Conservation (phyloP, 2,329 filamentous ascomycete genomes). For the Colletotrichum sp. region DNA sequence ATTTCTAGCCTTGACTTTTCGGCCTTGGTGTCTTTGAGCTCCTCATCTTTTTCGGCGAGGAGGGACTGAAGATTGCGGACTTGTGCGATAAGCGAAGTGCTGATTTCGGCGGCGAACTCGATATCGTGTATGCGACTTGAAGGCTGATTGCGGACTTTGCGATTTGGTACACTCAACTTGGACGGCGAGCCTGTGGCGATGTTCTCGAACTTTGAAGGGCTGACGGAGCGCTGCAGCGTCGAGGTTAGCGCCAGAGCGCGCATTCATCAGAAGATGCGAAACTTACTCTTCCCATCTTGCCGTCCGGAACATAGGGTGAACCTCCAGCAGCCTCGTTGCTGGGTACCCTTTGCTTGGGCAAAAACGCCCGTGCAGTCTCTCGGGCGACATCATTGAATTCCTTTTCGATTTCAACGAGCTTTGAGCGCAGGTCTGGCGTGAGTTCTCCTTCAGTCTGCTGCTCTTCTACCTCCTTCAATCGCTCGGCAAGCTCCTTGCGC, state of each 20-base stretch:
- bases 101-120: slow-evolving; percentile 98
- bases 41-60: slow-evolving; percentile 86
- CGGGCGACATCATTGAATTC: slow-evolving; percentile 94
- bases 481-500: slow-evolving; percentile 80
- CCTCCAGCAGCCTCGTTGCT: slow-evolving; percentile 65
- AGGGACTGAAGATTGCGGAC: slow-evolving; percentile 88
- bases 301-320: slow-evolving; percentile 60
- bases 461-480: slow-evolving; percentile 83
- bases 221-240: slow-evolving; percentile 65
- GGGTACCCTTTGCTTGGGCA: slow-evolving; percentile 82
- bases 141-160: slow-evolving; percentile 89
- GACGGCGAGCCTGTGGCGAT: slow-evolving; percentile 86
- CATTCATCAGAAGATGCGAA: neutral
- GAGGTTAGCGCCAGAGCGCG: slow-evolving; percentile 7
- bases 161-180: slow-evolving; percentile 85
- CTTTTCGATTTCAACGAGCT: slow-evolving; percentile 85
- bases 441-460: slow-evolving; percentile 79
- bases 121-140: slow-evolving; percentile 91
- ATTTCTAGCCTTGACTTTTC: slow-evolving; percentile 83
- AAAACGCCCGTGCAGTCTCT: slow-evolving; percentile 86
- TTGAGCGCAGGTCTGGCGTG: slow-evolving; percentile 80
- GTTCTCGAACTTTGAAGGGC: slow-evolving; percentile 80
- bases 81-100: slow-evolving; percentile 91
- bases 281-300: slow-evolving; percentile 58
- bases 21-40: slow-evolving; percentile 74